Evolutionary conservation across 2,329 filamentous ascomycete species (phyloP).

Genomic region (Phialocephala sp.): DNA sequence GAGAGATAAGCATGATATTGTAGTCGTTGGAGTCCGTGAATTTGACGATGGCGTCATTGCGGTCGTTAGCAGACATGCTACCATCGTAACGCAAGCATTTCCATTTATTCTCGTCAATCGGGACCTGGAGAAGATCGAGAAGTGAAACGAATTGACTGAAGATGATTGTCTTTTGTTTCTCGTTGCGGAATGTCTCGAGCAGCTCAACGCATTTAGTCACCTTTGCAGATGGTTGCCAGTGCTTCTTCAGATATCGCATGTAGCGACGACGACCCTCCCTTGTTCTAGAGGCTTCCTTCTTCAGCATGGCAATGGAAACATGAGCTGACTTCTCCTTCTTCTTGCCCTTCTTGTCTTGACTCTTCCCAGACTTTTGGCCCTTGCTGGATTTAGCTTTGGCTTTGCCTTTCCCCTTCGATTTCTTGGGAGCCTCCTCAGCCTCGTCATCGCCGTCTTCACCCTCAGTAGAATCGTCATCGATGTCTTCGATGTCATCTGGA

Average conservation of each 20-base stretch:
- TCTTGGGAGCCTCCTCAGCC: constrained; percentile 36
- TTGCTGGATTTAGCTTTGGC: constrained; percentile 46
- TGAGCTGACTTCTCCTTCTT: constrained; percentile 41
- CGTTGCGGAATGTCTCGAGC: constrained; percentile 48
- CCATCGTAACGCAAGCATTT: constrained; percentile 74
- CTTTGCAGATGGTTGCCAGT: constrained; percentile 78
- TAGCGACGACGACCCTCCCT: constrained; percentile 69
- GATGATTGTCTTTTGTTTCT: constrained; percentile 77
- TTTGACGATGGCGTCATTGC: constrained; percentile 69
- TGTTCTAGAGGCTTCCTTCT: constrained; percentile 69
- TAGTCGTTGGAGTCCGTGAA: constrained; percentile 65
- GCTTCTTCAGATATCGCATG: constrained; percentile 74
- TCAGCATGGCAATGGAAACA: constrained; percentile 66
- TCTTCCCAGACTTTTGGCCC: constrained; percentile 45
- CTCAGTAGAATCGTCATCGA: constrained; percentile 31
- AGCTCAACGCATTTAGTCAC: constrained; percentile 72
- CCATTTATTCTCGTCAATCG: constrained; percentile 61
- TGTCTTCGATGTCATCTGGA: constrained; percentile 49
- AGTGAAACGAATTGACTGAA: constrained; percentile 84
- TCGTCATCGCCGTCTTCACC: constrained; percentile 40
- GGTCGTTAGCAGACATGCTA: constrained; percentile 69
- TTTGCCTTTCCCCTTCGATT: constrained; percentile 51
- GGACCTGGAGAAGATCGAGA: constrained; percentile 77
- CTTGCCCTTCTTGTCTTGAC: constrained; percentile 39
- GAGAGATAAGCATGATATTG: constrained; percentile 76